phyloP scores from a whole-genome alignment of 2,329 filamentous ascomycete species.

The Endocalyx cinctus region DNA sequence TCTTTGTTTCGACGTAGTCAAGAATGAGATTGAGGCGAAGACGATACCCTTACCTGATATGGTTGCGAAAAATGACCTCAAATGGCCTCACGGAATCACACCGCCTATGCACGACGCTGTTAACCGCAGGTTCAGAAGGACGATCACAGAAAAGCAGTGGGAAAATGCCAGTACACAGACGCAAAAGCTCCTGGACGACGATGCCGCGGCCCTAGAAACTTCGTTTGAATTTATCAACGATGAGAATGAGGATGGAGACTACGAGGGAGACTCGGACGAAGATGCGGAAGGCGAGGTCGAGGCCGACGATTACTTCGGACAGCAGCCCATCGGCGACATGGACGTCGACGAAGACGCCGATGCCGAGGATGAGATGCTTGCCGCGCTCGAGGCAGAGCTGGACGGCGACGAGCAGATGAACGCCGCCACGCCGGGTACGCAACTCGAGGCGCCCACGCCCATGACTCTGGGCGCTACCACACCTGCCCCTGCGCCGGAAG shows the following conservation, averaged over 20 bases:
- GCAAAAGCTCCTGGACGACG: conserved; percentile 65
- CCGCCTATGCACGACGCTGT: conserved; percentile 83
- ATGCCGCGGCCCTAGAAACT: conserved; percentile 56
- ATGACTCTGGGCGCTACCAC: conserved; percentile 39
- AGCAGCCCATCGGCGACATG: conserved; percentile 35
- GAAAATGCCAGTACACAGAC: conserved; percentile 80
- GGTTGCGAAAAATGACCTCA: conserved; percentile 59
- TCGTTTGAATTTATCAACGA: conserved; percentile 63
- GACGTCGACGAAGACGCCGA: conserved; percentile 27
- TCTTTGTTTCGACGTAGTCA: conserved; percentile 66
- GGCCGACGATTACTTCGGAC: conserved; percentile 39
- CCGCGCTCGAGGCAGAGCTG: conserved; percentile 50
- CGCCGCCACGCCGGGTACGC: conserved; percentile 37
- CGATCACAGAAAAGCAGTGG: conserved; percentile 76
- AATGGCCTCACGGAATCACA: conserved; percentile 81
- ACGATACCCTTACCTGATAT: conserved; percentile 66
- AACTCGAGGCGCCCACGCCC: conserved; percentile 41
- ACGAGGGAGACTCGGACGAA: conserved; percentile 36
- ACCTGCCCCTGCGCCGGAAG: conserved; percentile 38
- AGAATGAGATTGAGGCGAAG: conserved; percentile 61
- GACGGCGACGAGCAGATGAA: conserved; percentile 24
- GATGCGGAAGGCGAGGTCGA: conserved; percentile 45
- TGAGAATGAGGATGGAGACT: conserved; percentile 28
- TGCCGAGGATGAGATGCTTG: conserved; percentile 35
- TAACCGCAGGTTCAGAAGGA: conserved; percentile 77